phyloP scores from a whole-genome alignment of 371 early-diverging fungal species.

The Mucor velutinosus region DNA sequence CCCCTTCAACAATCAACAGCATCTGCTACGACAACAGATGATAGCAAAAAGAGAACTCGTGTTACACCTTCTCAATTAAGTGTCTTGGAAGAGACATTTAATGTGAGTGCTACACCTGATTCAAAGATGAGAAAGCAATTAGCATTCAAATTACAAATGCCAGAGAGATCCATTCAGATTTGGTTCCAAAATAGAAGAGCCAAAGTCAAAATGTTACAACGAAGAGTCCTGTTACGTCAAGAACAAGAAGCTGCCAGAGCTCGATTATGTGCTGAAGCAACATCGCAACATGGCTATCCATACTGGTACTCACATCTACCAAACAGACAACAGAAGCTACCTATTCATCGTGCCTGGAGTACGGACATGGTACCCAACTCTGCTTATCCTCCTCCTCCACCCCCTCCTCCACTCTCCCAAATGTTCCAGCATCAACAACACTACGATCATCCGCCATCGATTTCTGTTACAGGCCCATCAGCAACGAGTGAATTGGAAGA shows the following conservation, averaged over 20 bases:
- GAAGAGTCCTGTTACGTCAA: slow-evolving; percentile 54
- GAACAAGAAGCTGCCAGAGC: slow-evolving; percentile 54
- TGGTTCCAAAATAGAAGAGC: slow-evolving; percentile 99
- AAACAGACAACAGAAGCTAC: slow-evolving; percentile 16
- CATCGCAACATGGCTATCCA: slow-evolving; percentile 17
- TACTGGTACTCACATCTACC: slow-evolving; percentile 18
- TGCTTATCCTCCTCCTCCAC: slow-evolving; percentile 15
- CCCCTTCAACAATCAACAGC: background rate
- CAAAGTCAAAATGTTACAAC: slow-evolving; percentile 80
- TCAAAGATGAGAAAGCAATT: slow-evolving; percentile 85
- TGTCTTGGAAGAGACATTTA: slow-evolving; percentile 75
- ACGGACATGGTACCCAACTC: slow-evolving; percentile 32
- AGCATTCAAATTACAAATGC: slow-evolving; percentile 88
- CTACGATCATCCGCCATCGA: slow-evolving; percentile 9
- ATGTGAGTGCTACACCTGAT: slow-evolving; percentile 70
- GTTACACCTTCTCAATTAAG: slow-evolving; percentile 75
- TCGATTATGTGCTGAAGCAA: slow-evolving; percentile 37
- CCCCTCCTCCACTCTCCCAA: slow-evolving; percentile 18
- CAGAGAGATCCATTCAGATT: slow-evolving; percentile 93
- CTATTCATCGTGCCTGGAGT: slow-evolving; percentile 48
- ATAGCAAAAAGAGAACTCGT: slow-evolving; percentile 67
- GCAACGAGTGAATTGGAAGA: slow-evolving; percentile 15
- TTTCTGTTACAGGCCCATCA: slow-evolving; percentile 11
- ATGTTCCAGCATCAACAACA: background rate
- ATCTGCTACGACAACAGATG: slow-evolving; percentile 10